Conservation (phyloP, 257 asterid species). For the Ehretia macrophylla region DNA sequence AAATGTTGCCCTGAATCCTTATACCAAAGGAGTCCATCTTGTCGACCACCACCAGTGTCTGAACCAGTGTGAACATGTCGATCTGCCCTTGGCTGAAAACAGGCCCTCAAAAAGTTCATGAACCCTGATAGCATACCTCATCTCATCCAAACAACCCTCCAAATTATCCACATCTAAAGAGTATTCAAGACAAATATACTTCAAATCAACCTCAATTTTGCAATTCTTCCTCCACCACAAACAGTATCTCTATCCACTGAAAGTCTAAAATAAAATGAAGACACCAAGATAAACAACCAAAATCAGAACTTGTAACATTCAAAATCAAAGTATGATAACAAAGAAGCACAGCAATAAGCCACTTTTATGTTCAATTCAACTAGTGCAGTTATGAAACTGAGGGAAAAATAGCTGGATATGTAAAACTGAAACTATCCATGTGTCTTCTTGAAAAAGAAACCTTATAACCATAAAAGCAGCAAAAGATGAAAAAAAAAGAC, state of each 20-base stretch:
- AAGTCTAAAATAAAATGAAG: background rate
- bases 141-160: conserved; percentile 67
- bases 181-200: background rate
- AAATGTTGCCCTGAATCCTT: conserved; percentile 62
- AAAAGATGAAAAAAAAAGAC: conserved; percentile 22
- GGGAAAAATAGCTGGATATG: conserved; percentile 9
- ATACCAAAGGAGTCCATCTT: conserved; percentile 69
- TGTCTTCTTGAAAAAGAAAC: conserved; percentile 11
- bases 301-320: conserved; percentile 20
- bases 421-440: conserved; percentile 2
- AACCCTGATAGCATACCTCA: conserved; percentile 69
- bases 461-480: conserved; percentile 23
- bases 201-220: background rate
- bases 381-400: background rate
- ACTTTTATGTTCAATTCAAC: no score
- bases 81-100: conserved; percentile 57
- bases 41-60: conserved; percentile 46
- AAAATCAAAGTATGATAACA: background rate
- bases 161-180: conserved; percentile 37
- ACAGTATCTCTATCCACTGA: background rate
- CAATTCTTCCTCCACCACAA: background rate
- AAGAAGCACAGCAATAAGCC: background rate
- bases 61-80: conserved; percentile 41
- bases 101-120: conserved; percentile 59
- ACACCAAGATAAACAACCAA: background rate